These are phyloP conservation scores for Marasmius fiardii DNA, from an alignment of 1,284 basidiomycete species.

Conservation along the genomic window DNA sequence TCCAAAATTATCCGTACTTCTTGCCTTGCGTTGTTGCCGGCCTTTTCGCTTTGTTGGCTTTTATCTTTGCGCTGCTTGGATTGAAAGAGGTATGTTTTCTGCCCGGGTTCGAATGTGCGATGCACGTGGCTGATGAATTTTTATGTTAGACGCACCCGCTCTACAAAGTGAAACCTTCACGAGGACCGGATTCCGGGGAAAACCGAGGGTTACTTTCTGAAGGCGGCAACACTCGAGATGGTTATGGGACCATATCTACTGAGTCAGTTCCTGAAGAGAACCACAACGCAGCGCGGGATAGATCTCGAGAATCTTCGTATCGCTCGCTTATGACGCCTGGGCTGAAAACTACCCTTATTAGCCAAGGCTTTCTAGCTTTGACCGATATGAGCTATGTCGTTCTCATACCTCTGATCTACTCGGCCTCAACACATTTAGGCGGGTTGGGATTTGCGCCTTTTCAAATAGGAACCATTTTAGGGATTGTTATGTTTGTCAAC, in stretches of 20 bases:
- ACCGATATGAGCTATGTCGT: conserved; percentile 28
- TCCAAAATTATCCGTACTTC: conserved; percentile 28
- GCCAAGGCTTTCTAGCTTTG: conserved; percentile 31
- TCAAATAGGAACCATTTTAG: conserved; percentile 19
- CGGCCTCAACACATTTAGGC: conserved; percentile 14
- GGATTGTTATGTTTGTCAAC: conserved; percentile 26
- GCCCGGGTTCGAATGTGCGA: neutral
- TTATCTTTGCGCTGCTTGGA: conserved; percentile 23
- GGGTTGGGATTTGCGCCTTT: conserved; percentile 18
- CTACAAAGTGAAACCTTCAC: conserved; percentile 8
- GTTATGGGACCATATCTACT: neutral
- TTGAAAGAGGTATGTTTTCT: conserved; percentile 27
- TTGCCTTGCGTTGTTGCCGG: conserved; percentile 28
- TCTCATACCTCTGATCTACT: conserved; percentile 21
- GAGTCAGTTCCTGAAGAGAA: neutral
- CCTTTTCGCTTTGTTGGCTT: conserved; percentile 20
- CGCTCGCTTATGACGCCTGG: conserved; percentile 29
- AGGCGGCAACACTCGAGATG: neutral
- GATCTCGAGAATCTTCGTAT: conserved; percentile 18
- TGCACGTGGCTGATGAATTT: conserved; percentile 1
- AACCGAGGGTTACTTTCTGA: neutral
- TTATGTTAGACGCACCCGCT: conserved; percentile 16
- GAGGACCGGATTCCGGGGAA: neutral
- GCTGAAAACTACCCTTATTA: conserved; percentile 23
- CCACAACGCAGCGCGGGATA: conserved; percentile 6